Conservation (phyloP, 1,284 basidiomycete genomes). For the Cryptococcus sp. region DNA sequence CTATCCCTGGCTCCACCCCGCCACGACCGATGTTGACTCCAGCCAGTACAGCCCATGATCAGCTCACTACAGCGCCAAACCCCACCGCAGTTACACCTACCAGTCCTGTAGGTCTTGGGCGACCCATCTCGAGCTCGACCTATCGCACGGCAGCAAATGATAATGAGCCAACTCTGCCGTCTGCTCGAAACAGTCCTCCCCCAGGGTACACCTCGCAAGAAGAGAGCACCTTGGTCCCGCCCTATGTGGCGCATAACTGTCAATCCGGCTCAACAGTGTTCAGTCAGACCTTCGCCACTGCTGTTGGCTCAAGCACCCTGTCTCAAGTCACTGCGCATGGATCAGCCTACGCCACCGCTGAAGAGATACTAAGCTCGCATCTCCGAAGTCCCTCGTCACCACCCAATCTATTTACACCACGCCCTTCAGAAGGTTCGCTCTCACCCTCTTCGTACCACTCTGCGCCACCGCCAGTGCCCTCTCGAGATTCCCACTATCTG, state of each 20-base stretch:
- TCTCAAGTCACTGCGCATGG: not conserved
- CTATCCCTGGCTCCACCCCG: not conserved
- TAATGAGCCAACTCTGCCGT: too few species aligned
- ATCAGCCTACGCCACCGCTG: slow-evolving; percentile 6
- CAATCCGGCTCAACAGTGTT: not conserved
- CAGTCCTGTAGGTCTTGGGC: too few species aligned
- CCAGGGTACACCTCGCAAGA: too few species aligned
- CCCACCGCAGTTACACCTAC: too few species aligned
- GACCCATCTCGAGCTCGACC: too few species aligned
- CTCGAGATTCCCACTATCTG: slow-evolving; percentile 28
- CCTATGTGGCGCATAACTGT: too few species aligned
- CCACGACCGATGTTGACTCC: too few species aligned
- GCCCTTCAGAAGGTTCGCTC: slow-evolving; percentile 7
- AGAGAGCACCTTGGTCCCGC: too few species aligned
- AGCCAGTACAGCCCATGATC: too few species aligned
- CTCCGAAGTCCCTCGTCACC: slow-evolving; percentile 13
- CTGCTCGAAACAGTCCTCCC: too few species aligned
- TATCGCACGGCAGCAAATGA: too few species aligned
- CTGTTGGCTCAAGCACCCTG: not conserved
- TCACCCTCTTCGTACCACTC: slow-evolving; percentile 27
- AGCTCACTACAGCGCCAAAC: too few species aligned
- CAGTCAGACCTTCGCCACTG: slow-evolving; percentile 4
- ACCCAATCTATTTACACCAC: slow-evolving; percentile 10
- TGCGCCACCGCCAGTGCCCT: slow-evolving; percentile 32
- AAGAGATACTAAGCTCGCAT: slow-evolving; percentile 10